phyloP scores from a whole-genome alignment of 1,284 basidiomycete species.

The Tetrapyrgos nigripes region DNA sequence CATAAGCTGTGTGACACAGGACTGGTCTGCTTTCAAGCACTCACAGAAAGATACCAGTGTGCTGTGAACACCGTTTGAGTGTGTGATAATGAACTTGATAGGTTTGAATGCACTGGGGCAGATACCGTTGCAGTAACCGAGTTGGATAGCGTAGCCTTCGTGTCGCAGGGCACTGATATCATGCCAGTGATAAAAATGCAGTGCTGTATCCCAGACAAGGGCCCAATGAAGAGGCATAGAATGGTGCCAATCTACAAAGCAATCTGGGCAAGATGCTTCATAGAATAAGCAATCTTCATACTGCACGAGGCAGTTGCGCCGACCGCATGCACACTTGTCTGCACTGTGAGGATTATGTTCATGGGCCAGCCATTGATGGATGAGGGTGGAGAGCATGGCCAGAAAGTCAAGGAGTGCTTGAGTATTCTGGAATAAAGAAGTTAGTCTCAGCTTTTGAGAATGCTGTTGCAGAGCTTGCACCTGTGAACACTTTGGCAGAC shows the following conservation, averaged over 20 bases:
- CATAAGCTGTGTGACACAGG: slow-evolving; percentile 4
- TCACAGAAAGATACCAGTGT: slow-evolving; percentile 5
- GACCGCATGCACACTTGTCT: too few relatives aligned
- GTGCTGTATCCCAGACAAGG: background rate
- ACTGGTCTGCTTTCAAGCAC: background rate
- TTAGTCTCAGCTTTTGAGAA: too few relatives aligned
- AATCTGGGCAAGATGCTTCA: too few relatives aligned
- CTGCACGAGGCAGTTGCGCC: too few relatives aligned
- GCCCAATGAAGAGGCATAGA: slow-evolving; percentile 8
- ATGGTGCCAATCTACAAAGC: background rate
- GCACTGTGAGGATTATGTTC: too few relatives aligned
- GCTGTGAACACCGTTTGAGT: slow-evolving; percentile 7
- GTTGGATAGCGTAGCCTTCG: background rate
- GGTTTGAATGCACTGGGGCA: background rate
- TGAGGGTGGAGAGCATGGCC: too few relatives aligned
- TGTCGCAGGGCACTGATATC: slow-evolving; percentile 2
- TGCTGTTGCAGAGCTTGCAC: too few relatives aligned
- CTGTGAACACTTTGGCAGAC: too few relatives aligned
- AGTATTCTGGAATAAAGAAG: too few relatives aligned
- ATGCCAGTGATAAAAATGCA: background rate
- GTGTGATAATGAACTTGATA: background rate
- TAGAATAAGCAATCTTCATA: too few relatives aligned
- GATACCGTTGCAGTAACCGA: background rate
- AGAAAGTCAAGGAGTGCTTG: too few relatives aligned
- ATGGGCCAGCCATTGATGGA: too few relatives aligned